Percentiles rank a stretch among this genome's conserved stretches.
Evolutionary conservation across 1,284 basidiomycete genomes (phyloP).

Genomic region (Trichosporon coremiiforme): DNA sequence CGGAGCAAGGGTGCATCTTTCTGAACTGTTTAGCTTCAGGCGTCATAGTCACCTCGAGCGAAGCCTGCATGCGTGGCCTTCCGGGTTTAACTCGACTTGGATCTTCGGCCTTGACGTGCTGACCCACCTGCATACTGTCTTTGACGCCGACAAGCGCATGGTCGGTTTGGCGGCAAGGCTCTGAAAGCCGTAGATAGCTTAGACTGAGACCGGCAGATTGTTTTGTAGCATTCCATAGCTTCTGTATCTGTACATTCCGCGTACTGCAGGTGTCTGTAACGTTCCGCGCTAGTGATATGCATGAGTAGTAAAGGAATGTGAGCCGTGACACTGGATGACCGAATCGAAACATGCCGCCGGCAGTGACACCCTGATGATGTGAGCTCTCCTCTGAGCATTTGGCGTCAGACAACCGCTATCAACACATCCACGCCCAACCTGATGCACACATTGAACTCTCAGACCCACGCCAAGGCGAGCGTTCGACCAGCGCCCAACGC

Average conservation of each 20-base stretch:
- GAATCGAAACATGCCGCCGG: too few species aligned
- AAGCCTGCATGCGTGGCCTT: not conserved
- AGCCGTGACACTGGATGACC: not conserved
- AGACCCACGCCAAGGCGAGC: not conserved
- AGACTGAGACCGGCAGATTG: not conserved
- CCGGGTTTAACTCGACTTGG: not conserved
- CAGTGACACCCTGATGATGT: too few species aligned
- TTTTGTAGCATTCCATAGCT: not conserved
- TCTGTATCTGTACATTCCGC: not conserved
- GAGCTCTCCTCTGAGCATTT: too few species aligned
- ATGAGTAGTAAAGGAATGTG: not conserved
- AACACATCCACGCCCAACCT: too few species aligned
- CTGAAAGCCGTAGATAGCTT: not conserved
- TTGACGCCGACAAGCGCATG: constrained; percentile 8
- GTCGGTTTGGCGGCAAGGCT: not conserved
- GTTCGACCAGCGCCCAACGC: not conserved
- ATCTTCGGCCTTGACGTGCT: constrained; percentile 2
- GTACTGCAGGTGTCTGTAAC: not conserved
- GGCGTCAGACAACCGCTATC: too few species aligned
- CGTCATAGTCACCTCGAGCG: not conserved
- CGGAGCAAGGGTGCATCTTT: not conserved
- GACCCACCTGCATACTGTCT: not conserved
- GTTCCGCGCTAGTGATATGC: not conserved
- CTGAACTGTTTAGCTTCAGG: not conserved
- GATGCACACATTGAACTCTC: not conserved